Base-by-base conservation (phyloP, 495 filamentous ascomycete species). In the Penicillium goetzii region DNA sequence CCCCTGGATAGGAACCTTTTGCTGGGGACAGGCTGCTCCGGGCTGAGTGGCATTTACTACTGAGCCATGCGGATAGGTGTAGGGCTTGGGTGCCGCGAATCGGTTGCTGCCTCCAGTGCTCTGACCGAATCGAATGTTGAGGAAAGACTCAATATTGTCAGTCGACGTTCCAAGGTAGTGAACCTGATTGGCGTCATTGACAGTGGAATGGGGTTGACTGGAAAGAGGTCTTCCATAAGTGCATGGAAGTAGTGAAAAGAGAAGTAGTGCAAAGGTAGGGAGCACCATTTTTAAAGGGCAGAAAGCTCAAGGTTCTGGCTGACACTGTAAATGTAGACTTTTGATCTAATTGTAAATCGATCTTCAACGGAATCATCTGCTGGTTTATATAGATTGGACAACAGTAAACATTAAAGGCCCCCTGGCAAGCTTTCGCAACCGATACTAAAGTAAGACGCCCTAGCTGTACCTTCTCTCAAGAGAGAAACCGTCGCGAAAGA, bases 11-110 rank as follows among this genome's bases (percentile, higher is more conserved):
- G 62, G 59, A 15, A 58, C 59, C n/a, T 59, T 58, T 19, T 59
- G 64, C 23, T 66, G 64, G 34, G 64, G 64, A 32, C 64, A 66
- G n/a, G 64, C 64, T 58, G 64, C 64, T 32, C 64, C 59, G 11
- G 59, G 23, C 4, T 28, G 41, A 17, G 64, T 62, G 32, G 59
- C 59, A 59, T 66, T 66, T 14, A 66, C 59, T 36, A 61, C 47
- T 1, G 64, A 58, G 19, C 64, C 64, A 47, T 36, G 11, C 9
- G 59, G 59, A 43, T 66, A 66, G 14, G 4, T 40, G 14, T 43
- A 66, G 38, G 59, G 55, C 25, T 66, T 62, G 9, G 64, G 64
- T 12, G 59, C 43, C 1, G 59, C 55, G n/a, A 66, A 66, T 36
- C 64, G 64, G 17, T 66, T 66, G 9, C n/a, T 45, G 14, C 64